Conservation (phyloP, 2,329 filamentous ascomycete genomes). For the Colletotrichum truncatum region DNA sequence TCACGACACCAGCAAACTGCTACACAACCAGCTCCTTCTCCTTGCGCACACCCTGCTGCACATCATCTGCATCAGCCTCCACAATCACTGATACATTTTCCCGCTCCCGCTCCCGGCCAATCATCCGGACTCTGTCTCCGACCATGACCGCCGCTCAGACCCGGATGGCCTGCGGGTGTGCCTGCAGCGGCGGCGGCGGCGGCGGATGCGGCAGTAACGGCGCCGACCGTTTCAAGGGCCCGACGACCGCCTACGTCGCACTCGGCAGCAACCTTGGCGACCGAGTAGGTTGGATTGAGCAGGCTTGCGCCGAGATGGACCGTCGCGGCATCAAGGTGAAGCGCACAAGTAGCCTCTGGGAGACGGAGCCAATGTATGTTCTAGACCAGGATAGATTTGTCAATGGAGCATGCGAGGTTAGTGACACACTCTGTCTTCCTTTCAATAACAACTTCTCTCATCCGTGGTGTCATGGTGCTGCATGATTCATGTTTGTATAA, state of each 20-base stretch:
- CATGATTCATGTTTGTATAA: not conserved
- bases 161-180: conserved; percentile 40
- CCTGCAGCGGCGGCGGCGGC: conserved; percentile 46
- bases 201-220: conserved; percentile 35
- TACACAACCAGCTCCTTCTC: conserved; percentile 8
- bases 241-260: conserved; percentile 77
- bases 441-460: not conserved
- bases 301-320: conserved; percentile 82
- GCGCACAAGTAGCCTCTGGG: conserved; percentile 88
- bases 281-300: conserved; percentile 84
- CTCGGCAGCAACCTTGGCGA: conserved; percentile 94
- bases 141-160: conserved; percentile 24
- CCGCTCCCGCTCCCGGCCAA: conserved; percentile 8
- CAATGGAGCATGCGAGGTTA: conserved; percentile 91
- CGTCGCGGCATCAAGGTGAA: conserved; percentile 75
- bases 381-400: conserved; percentile 87
- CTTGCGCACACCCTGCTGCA: conserved; percentile 3
- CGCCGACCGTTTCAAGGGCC: conserved; percentile 33
- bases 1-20: conserved; percentile 11
- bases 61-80: not conserved
- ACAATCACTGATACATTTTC: not conserved
- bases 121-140: conserved; percentile 6
- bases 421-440: conserved; percentile 40
- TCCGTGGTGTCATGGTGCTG: not conserved
- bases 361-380: conserved; percentile 97